Evolutionary conservation across 495 filamentous ascomycete species (phyloP).

Genomic region (Copromyces sp.): DNA sequence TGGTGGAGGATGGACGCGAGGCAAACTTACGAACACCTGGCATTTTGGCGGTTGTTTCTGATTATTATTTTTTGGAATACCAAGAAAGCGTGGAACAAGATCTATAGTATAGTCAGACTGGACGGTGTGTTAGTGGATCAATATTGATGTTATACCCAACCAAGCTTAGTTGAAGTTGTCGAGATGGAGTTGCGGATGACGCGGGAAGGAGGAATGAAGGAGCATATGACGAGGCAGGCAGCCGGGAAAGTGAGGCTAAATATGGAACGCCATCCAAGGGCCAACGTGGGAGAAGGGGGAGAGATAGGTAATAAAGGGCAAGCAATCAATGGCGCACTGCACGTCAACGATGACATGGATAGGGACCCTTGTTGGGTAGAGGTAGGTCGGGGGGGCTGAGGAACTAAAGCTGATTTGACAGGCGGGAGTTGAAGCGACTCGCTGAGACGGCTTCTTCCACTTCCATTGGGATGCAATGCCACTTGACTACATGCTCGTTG

Average conservation of each 20-base stretch:
- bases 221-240: not conserved
- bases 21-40: conserved; percentile 11
- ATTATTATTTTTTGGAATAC: not conserved
- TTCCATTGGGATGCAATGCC: not conserved
- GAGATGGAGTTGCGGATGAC: not conserved
- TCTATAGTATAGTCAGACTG: not conserved
- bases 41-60: conserved; percentile 7
- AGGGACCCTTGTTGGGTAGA: not conserved
- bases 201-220: not conserved
- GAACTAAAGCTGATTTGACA: not conserved
- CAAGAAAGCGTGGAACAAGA: not conserved
- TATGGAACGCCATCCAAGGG: not conserved
- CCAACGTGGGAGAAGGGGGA: not conserved
- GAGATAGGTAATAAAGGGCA: not conserved
- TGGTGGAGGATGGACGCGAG: not conserved
- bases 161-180: not conserved
- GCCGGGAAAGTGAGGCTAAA: not conserved
- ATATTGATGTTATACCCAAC: not conserved
- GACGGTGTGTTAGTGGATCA: not conserved
- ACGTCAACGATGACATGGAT: not conserved
- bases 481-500: not conserved
- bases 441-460: not conserved
- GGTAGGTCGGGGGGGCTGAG: not conserved
- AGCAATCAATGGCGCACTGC: not conserved
- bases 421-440: not conserved